Evolutionary conservation across 2,329 filamentous ascomycete species (phyloP).

Genomic region (Diplodia mutila): DNA sequence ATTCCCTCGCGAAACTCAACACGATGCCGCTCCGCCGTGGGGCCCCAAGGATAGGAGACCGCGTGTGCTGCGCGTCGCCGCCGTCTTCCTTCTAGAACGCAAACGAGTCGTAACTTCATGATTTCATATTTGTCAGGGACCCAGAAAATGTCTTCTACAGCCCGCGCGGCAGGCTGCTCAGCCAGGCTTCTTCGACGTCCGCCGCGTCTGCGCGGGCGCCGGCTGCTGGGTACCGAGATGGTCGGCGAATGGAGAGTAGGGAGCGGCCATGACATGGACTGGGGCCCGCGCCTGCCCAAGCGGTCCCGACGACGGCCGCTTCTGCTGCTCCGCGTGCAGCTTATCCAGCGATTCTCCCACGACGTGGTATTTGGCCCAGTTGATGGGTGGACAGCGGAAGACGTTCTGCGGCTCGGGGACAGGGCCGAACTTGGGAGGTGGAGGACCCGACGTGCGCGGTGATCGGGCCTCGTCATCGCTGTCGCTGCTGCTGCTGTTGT

Average conservation of each 20-base stretch:
- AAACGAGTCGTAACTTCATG: conserved; percentile 10
- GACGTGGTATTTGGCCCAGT: conserved; percentile 94
- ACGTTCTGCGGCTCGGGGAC: conserved; percentile 81
- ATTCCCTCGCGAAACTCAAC: not conserved
- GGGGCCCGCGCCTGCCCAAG: conserved; percentile 39
- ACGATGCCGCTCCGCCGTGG: not conserved
- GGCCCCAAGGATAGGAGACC: not conserved
- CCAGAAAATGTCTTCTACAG: not conserved
- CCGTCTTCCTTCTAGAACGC: conserved; percentile 11
- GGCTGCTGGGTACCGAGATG: conserved; percentile 40
- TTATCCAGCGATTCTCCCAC: conserved; percentile 82
- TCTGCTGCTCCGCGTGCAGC: conserved; percentile 78
- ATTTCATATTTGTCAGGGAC: conserved; percentile 5
- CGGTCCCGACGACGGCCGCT: conserved; percentile 56
- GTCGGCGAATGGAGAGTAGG: conserved; percentile 64
- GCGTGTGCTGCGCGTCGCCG: not conserved
- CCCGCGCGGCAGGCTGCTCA: not conserved
- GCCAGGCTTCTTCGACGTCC: conserved; percentile 40
- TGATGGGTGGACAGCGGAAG: conserved; percentile 83
- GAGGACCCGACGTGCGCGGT: conserved; percentile 12
- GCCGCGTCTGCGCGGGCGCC: conserved; percentile 30
- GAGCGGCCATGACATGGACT: conserved; percentile 59
- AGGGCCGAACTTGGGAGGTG: conserved; percentile 56
- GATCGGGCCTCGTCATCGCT: conserved; percentile 29
- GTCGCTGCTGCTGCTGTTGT: conserved; percentile 28